Evolutionary conservation across 1,284 basidiomycete genomes (phyloP).

Genomic region (Garcileccinum viscosum): DNA sequence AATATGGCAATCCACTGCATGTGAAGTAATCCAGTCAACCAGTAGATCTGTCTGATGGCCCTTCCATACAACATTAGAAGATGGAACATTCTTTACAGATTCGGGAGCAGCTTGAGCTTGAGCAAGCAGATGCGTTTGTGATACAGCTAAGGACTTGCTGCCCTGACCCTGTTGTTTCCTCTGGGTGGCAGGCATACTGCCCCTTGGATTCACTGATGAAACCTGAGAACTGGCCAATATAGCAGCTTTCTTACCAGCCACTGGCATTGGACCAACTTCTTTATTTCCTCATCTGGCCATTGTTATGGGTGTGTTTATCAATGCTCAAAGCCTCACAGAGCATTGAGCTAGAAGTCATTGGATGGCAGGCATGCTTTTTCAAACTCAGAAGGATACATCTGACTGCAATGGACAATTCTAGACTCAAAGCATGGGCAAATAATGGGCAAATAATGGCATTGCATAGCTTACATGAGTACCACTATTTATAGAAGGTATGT

Average conservation of each 20-base stretch:
- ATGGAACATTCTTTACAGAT: too few relatives aligned
- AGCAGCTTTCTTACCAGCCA: background rate
- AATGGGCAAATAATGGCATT: background rate
- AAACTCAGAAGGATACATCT: background rate
- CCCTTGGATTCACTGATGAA: background rate
- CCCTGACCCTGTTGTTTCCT: background rate
- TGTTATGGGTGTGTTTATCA: background rate
- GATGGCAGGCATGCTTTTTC: background rate
- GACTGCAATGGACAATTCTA: background rate
- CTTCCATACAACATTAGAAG: background rate
- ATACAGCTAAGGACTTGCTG: background rate
- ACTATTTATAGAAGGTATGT: too few relatives aligned
- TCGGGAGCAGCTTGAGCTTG: too few relatives aligned
- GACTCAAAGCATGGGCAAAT: background rate
- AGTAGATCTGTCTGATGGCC: background rate
- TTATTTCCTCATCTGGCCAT: too few relatives aligned
- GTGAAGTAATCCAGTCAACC: background rate
- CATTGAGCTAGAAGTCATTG: background rate
- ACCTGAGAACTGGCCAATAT: background rate
- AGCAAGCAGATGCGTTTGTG: background rate
- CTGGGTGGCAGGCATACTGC: background rate
- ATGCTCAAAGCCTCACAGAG: background rate
- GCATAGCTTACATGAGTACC: background rate
- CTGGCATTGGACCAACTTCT: too few relatives aligned
- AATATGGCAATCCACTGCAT: background rate